Evolutionary conservation across 2,329 filamentous ascomycete species (phyloP), one percentile per base, ranked within the genome.

Genomic region (Pyrenochaeta sp.): DNA sequence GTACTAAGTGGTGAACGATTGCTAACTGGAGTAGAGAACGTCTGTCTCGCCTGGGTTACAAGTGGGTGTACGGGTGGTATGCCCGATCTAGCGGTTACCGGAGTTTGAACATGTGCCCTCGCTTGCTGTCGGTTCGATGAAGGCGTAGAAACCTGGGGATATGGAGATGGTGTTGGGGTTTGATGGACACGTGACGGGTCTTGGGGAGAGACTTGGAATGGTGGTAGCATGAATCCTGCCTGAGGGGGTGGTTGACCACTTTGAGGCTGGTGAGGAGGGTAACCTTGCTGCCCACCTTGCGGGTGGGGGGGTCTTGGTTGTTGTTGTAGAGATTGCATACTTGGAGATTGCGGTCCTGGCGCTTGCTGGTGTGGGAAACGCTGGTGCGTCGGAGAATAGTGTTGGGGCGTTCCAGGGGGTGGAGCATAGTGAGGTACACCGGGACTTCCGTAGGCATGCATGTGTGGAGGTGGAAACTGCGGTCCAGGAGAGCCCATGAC

Each of bases 161-260:
- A 53, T 18, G 64, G 63, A 28, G 59, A 56, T 11, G 52, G 48
- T 28, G 58, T 51, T 7, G 51, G 21, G 9, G 65, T 48, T 28
- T 67, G 69, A 41, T 70, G 67, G 8, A 66, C 62, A 48, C 63
- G 64, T 34, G 61, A 71, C 4, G 71, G 72, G 35, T 74, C 73
- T 47, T 78, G 75, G 7, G 71, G 69, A n/a, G 68, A 63, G 9
- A 77, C 72, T 41, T 76, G 73, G 53, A 78, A 79, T 4, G 75
- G 74, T 32, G 74, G 74, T 23, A 78, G 65, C 71, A 77, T 76
- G 45, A 74, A 72, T 11, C 75, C 76, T 35, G 75, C 68, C 36
- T 74, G 74, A 27, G 69, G 68, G 10, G 71, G 68, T 22, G 69
- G 70, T 22, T 70, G 70, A 30, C 62, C 61, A 39, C 65, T 53